These are phyloP conservation scores for Castanea sativa DNA, from an alignment of 306 rosid species.

Conservation along the genomic window DNA sequence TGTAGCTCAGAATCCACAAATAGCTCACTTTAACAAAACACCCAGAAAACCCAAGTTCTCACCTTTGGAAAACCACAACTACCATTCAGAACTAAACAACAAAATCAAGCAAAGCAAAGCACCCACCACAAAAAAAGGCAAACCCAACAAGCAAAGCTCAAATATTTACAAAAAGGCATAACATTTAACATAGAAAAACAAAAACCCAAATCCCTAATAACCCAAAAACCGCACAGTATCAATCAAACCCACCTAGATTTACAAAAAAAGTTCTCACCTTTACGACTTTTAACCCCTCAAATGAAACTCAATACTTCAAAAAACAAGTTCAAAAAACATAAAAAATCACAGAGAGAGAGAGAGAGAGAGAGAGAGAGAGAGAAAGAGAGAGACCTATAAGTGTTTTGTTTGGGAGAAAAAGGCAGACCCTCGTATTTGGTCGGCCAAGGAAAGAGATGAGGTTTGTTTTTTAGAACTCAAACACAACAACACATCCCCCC, in stretches of 20 bases:
- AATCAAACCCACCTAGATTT: not conserved
- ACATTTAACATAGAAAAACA: not conserved
- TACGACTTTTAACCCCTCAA: not conserved
- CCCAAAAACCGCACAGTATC: not conserved
- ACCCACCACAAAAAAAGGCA: not conserved
- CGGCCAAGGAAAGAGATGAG: slow-evolving; percentile 25
- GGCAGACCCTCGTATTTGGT: slow-evolving; percentile 27
- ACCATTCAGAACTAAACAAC: not conserved
- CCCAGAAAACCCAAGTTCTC: no score
- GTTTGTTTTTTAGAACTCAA: no score
- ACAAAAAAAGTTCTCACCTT: slow-evolving; percentile 12
- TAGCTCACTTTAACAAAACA: not conserved
- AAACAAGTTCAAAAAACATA: not conserved
- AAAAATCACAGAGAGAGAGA: not conserved
- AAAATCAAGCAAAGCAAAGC: not conserved
- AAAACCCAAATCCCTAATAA: not conserved
- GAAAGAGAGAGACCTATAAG: not conserved
- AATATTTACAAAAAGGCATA: not conserved
- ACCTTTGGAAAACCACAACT: no score
- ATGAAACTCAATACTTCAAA: slow-evolving; percentile 2
- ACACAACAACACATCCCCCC: no score
- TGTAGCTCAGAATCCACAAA: not conserved
- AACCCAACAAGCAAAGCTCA: not conserved
- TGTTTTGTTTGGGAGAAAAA: not conserved
- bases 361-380: not conserved